Evolutionary conservation across 108 stramenopile species (phyloP), one percentile per base, ranked within the genome.

Genomic region (Stephanodiscus triporus): DNA sequence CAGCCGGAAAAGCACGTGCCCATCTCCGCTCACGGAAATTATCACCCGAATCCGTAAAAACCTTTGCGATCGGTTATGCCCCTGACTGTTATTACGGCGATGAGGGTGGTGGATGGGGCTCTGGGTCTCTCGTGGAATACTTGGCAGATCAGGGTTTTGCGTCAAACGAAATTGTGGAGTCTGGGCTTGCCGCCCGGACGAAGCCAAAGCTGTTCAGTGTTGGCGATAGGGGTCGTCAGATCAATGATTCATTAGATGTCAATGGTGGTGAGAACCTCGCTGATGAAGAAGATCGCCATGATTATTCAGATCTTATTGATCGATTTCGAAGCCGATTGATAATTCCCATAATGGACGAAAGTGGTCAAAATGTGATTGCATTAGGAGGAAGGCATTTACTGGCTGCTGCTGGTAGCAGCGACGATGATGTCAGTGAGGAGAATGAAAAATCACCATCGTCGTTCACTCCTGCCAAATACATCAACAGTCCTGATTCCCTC

Each of bases 401-500:
- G 42, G 60, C 56, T 17, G 17, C 66, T 20, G n/a, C 30, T 17
- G 17, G 27, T 38, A 13, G 11, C 19, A 43, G 27, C 13, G 63
- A 59, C 50, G 79, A 62, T 14, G 66, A 77, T 36, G 66, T 64
- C 42, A 73, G 76, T 14, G 60, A 59, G 24, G 56, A 60, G 27
- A 14, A 45, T 1, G 26, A 61, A 9, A 61, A 61, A 4, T 1
- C 19, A 27, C 11, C 63, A 38, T 57, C 77, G 23, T 42, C 51
- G 29, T 80, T 68, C 50, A 67, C 83, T 29, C 69, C 71, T 20
- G 86, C 95, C 49, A 98, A 98, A 76, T 98, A 98, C 65, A 70
- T 98, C 26, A 98, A 98, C 68, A 95, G 93, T 37, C 97, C 97
- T 0, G 94, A 93, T 72, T 85, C 96, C 10, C 58, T 73, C 5